Percentiles rank a stretch among this genome's conserved stretches.
phyloP scores from a whole-genome alignment of 1,284 basidiomycete species.

The Spongiforma sp. region DNA sequence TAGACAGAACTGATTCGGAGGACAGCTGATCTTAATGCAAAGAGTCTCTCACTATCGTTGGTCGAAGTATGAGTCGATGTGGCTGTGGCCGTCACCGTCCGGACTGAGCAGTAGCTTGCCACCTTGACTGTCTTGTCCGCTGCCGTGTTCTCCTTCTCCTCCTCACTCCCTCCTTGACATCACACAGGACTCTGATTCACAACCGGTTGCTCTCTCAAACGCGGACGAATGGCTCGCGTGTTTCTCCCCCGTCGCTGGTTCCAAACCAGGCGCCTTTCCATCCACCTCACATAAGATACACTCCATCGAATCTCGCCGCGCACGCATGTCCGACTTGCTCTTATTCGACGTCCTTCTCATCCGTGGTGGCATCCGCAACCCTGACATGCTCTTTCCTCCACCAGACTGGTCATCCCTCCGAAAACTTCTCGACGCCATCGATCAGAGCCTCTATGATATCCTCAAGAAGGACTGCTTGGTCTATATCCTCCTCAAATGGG shows the following conservation, averaged over 20 bases:
- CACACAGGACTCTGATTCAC: slow-evolving; percentile 25
- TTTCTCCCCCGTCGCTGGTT: slow-evolving; percentile 21
- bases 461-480: slow-evolving; percentile 80
- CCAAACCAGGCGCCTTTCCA: slow-evolving; percentile 26
- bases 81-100: no score
- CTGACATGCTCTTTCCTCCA: slow-evolving; percentile 71
- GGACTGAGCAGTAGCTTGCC: no score
- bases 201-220: slow-evolving; percentile 8
- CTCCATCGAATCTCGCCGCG: slow-evolving; percentile 66
- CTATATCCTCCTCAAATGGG: slow-evolving; percentile 80
- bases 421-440: slow-evolving; percentile 63
- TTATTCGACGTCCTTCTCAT: slow-evolving; percentile 76
- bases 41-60: no score
- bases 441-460: slow-evolving; percentile 64
- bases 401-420: slow-evolving; percentile 55
- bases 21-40: no score
- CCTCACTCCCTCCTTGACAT: no score
- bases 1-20: no score
- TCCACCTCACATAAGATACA: slow-evolving; percentile 26
- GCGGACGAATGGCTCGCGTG: slow-evolving; percentile 29
- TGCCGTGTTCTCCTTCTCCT: no score
- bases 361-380: slow-evolving; percentile 62
- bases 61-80: no score
- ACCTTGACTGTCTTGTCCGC: no score
- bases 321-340: slow-evolving; percentile 62